Evolutionary conservation across 345 rosid genomes (phyloP).

Genomic region (Geranium rotundifolium): DNA sequence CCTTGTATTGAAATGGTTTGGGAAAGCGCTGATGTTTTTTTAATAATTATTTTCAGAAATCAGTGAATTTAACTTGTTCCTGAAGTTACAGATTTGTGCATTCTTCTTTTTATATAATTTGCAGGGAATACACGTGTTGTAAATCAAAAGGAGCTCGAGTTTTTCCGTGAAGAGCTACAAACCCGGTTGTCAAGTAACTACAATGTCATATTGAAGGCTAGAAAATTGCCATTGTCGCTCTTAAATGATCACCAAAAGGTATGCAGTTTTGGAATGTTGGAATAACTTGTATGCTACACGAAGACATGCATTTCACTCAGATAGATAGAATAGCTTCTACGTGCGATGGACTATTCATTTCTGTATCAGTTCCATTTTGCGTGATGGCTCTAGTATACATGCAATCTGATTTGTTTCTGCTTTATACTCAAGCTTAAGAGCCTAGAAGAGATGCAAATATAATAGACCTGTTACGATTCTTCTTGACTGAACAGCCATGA

Average conservation of each 20-base stretch:
- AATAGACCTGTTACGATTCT: too few species aligned
- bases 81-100: background rate
- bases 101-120: background rate
- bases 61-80: background rate
- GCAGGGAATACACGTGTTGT: slow-evolving; percentile 73
- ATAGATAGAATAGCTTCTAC: background rate
- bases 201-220: slow-evolving; percentile 72
- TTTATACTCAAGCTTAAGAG: too few species aligned
- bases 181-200: slow-evolving; percentile 51
- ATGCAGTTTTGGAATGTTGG: background rate
- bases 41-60: too few species aligned
- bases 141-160: slow-evolving; percentile 63
- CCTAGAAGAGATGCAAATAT: too few species aligned
- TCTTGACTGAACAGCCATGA: too few species aligned
- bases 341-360: too few species aligned
- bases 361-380: too few species aligned
- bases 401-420: too few species aligned
- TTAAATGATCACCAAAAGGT: slow-evolving; percentile 74
- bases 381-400: too few species aligned
- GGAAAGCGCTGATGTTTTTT: too few species aligned
- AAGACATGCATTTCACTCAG: background rate
- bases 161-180: slow-evolving; percentile 65
- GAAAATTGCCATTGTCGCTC: slow-evolving; percentile 70
- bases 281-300: background rate
- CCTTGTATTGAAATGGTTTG: too few species aligned